A percentile compares a stretch with the other conserved stretches of the same genome.
phyloP scores from a whole-genome alignment of 2,329 filamentous ascomycete genomes.

The Coniochaeta hoffmannii region DNA sequence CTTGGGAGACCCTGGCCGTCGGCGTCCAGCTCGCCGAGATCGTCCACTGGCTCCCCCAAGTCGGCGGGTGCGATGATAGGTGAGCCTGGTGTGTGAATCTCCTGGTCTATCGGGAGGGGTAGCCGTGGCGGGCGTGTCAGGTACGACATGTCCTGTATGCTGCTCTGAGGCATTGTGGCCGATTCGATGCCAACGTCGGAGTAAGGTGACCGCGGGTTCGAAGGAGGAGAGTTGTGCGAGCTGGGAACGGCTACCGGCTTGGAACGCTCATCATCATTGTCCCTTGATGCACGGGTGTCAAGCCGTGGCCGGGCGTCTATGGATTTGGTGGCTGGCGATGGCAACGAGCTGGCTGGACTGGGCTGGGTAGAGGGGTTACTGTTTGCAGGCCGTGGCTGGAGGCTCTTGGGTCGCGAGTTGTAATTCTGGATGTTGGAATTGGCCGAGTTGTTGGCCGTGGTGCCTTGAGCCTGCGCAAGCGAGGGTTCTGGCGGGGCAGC shows the following conservation, averaged over 20 bases:
- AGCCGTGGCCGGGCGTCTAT: conserved; percentile 23
- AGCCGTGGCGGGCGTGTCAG: conserved; percentile 73
- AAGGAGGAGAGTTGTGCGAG: conserved; percentile 27
- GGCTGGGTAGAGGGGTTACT: neutral
- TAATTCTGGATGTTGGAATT: neutral
- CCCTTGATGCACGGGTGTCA: conserved; percentile 14
- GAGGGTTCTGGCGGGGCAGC: conserved; percentile 56
- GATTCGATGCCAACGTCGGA: conserved; percentile 29
- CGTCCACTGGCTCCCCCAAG: conserved; percentile 39
- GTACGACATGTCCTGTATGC: conserved; percentile 57
- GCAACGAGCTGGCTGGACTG: conserved; percentile 19
- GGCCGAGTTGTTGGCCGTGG: conserved; percentile 30
- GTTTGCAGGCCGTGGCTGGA: conserved; percentile 6
- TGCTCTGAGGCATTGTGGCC: conserved; percentile 43
- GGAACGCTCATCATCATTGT: conserved; percentile 30
- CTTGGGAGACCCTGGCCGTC: conserved; percentile 37
- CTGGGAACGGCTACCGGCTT: conserved; percentile 53
- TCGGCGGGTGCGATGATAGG: conserved; percentile 74
- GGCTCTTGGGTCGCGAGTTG: neutral
- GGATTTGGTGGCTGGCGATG: conserved; percentile 21
- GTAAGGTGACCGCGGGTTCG: conserved; percentile 19
- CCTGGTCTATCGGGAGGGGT: conserved; percentile 89
- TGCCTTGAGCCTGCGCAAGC: conserved; percentile 52
- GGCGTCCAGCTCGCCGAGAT: conserved; percentile 41
- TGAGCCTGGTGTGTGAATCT: conserved; percentile 80